Conservation (phyloP, 2,329 filamentous ascomycete species). For the Drechslera avenae region DNA sequence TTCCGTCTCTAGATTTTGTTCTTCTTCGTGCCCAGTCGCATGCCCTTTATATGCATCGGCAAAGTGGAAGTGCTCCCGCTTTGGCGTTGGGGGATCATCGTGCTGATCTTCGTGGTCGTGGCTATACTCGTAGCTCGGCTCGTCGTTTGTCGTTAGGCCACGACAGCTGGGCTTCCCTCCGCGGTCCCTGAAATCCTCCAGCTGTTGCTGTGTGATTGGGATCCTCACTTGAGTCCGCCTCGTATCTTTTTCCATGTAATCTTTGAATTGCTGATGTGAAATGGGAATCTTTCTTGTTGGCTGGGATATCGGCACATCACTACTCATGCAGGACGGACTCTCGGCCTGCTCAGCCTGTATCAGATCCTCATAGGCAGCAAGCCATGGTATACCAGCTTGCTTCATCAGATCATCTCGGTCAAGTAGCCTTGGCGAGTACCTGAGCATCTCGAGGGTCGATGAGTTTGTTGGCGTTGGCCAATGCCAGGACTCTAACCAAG, state of each 20-base stretch:
- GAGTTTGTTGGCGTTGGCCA: slow-evolving; percentile 25
- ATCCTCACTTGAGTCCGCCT: slow-evolving; percentile 2
- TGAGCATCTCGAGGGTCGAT: slow-evolving; percentile 5
- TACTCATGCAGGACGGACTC: slow-evolving; percentile 5
- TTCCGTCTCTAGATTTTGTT: slow-evolving; percentile 49
- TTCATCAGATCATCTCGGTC: slow-evolving; percentile 53
- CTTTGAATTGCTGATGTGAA: slow-evolving; percentile 2
- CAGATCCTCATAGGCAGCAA: slow-evolving; percentile 65
- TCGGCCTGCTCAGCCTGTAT: slow-evolving; percentile 48
- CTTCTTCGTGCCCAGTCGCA: neutral
- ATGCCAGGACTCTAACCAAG: slow-evolving; percentile 24
- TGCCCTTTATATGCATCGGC: slow-evolving; percentile 1
- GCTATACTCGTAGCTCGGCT: slow-evolving; percentile 42
- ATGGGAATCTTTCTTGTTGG: slow-evolving; percentile 12
- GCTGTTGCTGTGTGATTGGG: slow-evolving; percentile 7
- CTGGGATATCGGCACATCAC: neutral
- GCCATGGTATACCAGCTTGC: slow-evolving; percentile 54
- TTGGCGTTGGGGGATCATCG: slow-evolving; percentile 43
- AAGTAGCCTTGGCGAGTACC: slow-evolving; percentile 61
- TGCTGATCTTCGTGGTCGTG: slow-evolving; percentile 42
- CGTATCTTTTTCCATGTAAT: neutral
- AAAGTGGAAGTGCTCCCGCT: slow-evolving; percentile 13
- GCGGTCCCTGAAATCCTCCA: slow-evolving; percentile 6
- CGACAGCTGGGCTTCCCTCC: neutral
- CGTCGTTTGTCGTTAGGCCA: slow-evolving; percentile 23